These are phyloP conservation scores for Ophiocordyceps camponoti-floridani DNA, from an alignment of 2,329 filamentous ascomycete genomes.

Conservation along the genomic window DNA sequence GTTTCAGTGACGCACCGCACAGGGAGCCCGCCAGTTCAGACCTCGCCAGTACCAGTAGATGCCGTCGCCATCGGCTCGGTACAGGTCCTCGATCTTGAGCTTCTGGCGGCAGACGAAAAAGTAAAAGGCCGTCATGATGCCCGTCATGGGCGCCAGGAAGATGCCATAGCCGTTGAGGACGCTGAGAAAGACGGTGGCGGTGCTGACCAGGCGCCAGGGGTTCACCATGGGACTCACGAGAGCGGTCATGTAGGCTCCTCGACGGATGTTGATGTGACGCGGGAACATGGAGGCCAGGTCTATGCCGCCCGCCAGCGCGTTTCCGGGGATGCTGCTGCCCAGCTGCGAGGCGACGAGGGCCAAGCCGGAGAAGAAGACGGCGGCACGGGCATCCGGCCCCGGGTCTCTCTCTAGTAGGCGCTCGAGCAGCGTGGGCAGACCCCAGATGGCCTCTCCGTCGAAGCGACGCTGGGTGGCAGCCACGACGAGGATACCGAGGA, in stretches of 20 bases:
- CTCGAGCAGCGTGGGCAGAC: conserved; percentile 16
- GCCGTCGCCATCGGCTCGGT: conserved; percentile 10
- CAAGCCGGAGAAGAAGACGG: conserved; percentile 19
- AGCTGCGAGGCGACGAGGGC: conserved; percentile 18
- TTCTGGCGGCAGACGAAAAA: conserved; percentile 14
- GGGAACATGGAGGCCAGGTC: conserved; percentile 20
- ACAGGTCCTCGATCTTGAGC: conserved; percentile 18
- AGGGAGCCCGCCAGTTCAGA: conserved; percentile 20
- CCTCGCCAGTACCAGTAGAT: conserved; percentile 23
- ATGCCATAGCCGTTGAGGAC: conserved; percentile 18
- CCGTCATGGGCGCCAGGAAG: conserved; percentile 20
- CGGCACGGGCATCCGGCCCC: conserved; percentile 15
- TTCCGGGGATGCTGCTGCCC: conserved; percentile 18
- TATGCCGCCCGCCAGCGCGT: conserved; percentile 19
- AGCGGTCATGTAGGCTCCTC: conserved; percentile 18
- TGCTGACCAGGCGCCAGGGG: conserved; percentile 19
- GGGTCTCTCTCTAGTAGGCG: conserved; percentile 12
- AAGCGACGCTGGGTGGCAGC: conserved; percentile 19
- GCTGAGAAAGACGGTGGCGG: conserved; percentile 16
- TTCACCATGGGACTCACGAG: conserved; percentile 17
- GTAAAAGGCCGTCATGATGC: conserved; percentile 19
- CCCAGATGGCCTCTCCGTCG: conserved; percentile 18
- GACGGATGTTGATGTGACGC: conserved; percentile 18
- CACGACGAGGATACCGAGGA: conserved; percentile 22
- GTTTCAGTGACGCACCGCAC: conserved; percentile 13